A percentile compares a stretch with the other conserved stretches of the same genome.
These are phyloP conservation scores for Heimioporus punctisporus DNA, from an alignment of 1,284 basidiomycete species.

Conservation along the genomic window DNA sequence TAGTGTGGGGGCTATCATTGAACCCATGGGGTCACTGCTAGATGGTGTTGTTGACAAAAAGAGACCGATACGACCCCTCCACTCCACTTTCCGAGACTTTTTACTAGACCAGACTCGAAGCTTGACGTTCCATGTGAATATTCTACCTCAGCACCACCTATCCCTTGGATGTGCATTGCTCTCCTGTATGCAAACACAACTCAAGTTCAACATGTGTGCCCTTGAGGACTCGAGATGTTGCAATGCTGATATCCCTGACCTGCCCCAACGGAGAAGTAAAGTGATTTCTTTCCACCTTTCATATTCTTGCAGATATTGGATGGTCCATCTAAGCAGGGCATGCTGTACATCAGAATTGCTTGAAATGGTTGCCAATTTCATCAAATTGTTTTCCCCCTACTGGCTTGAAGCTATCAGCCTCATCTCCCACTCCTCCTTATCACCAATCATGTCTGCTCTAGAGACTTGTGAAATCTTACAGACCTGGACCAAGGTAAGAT, in stretches of 20 bases:
- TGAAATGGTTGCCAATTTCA: neutral
- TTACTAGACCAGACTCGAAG: slow-evolving; percentile 4
- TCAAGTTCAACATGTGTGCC: slow-evolving; percentile 10
- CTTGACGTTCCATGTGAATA: neutral
- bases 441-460: slow-evolving; percentile 5
- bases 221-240: neutral
- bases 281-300: slow-evolving; percentile 1
- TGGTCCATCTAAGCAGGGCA: neutral
- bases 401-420: neutral
- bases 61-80: too few species aligned
- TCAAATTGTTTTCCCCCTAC: slow-evolving; percentile 5
- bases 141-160: neutral
- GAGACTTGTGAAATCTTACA: neutral
- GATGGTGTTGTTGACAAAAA: neutral
- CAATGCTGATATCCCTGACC: neutral
- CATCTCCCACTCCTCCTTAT: too few species aligned
- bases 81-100: neutral
- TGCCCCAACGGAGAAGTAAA: neutral
- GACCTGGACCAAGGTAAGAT: neutral
- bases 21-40: slow-evolving; percentile 3
- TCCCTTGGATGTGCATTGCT: neutral
- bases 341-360: neutral
- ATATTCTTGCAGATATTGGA: slow-evolving; percentile 12
- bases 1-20: neutral
- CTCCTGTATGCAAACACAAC: neutral